Evolutionary conservation across 2,329 filamentous ascomycete genomes (phyloP).

Genomic region (Ilyonectria mors-panacis): DNA sequence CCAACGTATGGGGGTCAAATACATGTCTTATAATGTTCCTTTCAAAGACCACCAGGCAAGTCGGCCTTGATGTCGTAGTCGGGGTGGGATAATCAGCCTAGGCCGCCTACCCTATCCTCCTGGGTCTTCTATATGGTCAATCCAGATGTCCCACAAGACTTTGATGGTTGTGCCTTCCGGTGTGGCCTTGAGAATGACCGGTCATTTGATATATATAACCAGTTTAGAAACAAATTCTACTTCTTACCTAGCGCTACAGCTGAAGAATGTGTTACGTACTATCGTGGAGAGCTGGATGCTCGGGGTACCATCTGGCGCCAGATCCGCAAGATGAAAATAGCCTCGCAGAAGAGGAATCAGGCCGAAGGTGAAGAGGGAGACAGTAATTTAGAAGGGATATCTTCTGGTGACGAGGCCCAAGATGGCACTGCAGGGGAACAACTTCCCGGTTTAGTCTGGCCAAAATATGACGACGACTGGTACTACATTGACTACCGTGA

Average conservation of each 20-base stretch:
- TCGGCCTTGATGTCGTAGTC: conserved; percentile 15
- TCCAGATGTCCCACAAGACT: conserved; percentile 3
- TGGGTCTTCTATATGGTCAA: conserved; percentile 18
- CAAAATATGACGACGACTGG: neutral
- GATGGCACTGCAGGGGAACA: neutral
- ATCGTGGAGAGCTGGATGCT: conserved; percentile 12
- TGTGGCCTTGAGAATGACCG: neutral
- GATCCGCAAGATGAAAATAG: conserved; percentile 20
- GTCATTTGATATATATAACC: neutral
- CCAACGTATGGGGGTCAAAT: no score
- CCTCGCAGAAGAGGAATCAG: conserved; percentile 9
- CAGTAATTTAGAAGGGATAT: neutral
- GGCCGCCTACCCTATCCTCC: neutral
- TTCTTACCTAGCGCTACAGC: conserved; percentile 12
- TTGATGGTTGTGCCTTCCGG: conserved; percentile 2
- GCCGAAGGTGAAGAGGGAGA: neutral
- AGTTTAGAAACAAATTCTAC: conserved; percentile 16
- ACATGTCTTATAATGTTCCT: neutral
- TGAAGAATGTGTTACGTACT: conserved; percentile 21
- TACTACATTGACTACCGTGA: neutral
- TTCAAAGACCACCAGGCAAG: conserved; percentile 16
- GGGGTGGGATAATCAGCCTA: neutral
- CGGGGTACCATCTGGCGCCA: conserved; percentile 25
- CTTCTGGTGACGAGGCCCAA: neutral
- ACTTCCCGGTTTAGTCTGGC: conserved; percentile 24